Evolutionary conservation across 441 rosid genomes (phyloP).

Genomic region (Arabidopsis lyrata): DNA sequence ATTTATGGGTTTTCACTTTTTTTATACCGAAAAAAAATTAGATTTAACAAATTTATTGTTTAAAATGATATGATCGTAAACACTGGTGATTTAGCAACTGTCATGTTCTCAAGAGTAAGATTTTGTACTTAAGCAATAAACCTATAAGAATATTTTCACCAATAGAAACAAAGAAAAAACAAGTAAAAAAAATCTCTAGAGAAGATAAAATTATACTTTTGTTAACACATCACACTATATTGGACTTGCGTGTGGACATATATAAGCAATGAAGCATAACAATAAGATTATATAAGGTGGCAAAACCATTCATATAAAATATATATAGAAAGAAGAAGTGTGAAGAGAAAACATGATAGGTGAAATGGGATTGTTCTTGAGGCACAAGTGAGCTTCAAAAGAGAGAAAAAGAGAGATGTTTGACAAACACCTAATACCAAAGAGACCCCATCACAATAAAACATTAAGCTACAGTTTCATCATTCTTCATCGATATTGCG

Average conservation of each 20-base stretch:
- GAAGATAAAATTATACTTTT: neutral
- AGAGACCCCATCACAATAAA: constrained; percentile 49
- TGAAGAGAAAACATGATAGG: constrained; percentile 59
- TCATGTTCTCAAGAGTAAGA: no score
- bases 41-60: no score
- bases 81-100: no score
- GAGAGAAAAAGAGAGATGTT: constrained; percentile 40
- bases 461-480: constrained; percentile 47
- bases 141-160: neutral
- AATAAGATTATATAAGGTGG: neutral
- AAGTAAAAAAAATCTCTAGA: constrained; percentile 1
- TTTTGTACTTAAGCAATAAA: neutral
- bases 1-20: no score
- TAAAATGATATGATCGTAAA: no score
- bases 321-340: constrained; percentile 44
- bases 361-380: constrained; percentile 56
- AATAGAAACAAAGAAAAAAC: neutral
- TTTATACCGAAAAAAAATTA: no score
- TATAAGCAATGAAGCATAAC: neutral
- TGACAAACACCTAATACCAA: constrained; percentile 71
- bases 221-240: neutral
- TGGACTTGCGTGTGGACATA: neutral
- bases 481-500: constrained; percentile 42
- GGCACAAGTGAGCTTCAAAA: constrained; percentile 41
- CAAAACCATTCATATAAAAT: constrained; percentile 6